Evolutionary conservation across 2,329 filamentous ascomycete genomes (phyloP), one percentile per base, ranked within the genome.

Genomic region (Xylaria hypoxylon): DNA sequence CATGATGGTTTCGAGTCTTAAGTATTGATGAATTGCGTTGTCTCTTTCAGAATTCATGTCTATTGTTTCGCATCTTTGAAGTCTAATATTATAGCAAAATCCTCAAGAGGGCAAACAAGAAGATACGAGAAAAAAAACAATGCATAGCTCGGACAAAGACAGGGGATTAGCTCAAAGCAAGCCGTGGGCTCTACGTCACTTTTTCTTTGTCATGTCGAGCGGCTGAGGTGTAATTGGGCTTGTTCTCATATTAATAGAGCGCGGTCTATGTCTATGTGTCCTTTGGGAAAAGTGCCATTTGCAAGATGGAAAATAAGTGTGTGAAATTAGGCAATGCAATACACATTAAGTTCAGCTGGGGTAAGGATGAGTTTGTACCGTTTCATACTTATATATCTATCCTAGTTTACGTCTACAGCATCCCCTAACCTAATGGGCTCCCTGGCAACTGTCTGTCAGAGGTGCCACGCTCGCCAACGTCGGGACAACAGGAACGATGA

Each of bases 401-500:
- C 35, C 19, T 45, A 22, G 19, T 6, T 45, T 22, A 45, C 2
- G n/a, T 45, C 42, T 45, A 45, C 8, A 45, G 19, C n/a, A 22
- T 11, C 42, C 13, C 19, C 8, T 45, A 22, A 45, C 19, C 19
- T 22, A 22, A 8, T n/a, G 15, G 15, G 13, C 13, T 38, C 35
- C 11, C 15, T 2, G 2, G 35, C 35, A 13, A 4, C 35, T 2
- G 26, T 13, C 33, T 7, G 22, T 38, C 8, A 6, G 15, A n/a
- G 62, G 42, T 59, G 53, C 50, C 48, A 79, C 76, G 35, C 79
- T 26, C 38, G 70, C 70, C 38, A 81, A 63, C 5, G 80, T 81
- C 13, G 80, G 79, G 22, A 75, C 70, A 0, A 84, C 79, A 2
- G 70, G 67, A 38, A 75, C 42, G 4, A 84, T 81, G 47, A 83